Percentiles rank a stretch among this genome's conserved stretches.
Conservation (phyloP, 306 rosid species). For the Cicer bijugum region DNA sequence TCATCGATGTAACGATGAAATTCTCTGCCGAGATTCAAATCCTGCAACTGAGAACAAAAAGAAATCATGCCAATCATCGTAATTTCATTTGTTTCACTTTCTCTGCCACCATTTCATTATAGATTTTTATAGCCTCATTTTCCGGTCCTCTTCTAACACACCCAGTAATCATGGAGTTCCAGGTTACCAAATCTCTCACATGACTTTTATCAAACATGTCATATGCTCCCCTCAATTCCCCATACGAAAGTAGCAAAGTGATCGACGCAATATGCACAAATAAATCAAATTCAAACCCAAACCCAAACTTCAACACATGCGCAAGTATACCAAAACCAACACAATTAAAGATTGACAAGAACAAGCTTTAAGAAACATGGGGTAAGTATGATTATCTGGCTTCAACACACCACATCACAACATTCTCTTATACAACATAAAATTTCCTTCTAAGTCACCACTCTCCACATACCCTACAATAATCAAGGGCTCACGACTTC, state of each 20-base stretch:
- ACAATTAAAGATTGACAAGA: conserved; percentile 50
- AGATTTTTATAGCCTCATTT: conserved; percentile 58
- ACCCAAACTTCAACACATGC: conserved; percentile 69
- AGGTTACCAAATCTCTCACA: conserved; percentile 79
- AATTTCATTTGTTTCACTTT: conserved; percentile 68
- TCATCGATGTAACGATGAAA: conserved; percentile 56
- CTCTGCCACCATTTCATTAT: conserved; percentile 58
- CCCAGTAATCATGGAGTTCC: conserved; percentile 87
- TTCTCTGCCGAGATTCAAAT: conserved; percentile 61
- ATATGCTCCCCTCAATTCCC: conserved; percentile 56
- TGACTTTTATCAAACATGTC: conserved; percentile 63
- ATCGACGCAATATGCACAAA: conserved; percentile 73
- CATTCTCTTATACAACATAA: conserved; percentile 64
- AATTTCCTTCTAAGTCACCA: conserved; percentile 52
- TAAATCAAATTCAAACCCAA: conserved; percentile 60
- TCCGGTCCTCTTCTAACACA: conserved; percentile 66
- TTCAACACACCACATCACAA: conserved; percentile 49
- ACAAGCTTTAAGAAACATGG: conserved; percentile 70
- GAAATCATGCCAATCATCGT: conserved; percentile 81
- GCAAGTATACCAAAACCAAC: conserved; percentile 62
- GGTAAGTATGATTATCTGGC: conserved; percentile 76
- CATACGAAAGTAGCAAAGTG: conserved; percentile 61
- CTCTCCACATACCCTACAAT: conserved; percentile 69
- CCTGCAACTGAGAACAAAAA: conserved; percentile 71
- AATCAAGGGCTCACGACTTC: conserved; percentile 54